Percentiles rank a stretch among this genome's conserved stretches.
These are phyloP conservation scores for Ligustrum vulgare DNA, from an alignment of 257 asterid species.

Conservation along the genomic window DNA sequence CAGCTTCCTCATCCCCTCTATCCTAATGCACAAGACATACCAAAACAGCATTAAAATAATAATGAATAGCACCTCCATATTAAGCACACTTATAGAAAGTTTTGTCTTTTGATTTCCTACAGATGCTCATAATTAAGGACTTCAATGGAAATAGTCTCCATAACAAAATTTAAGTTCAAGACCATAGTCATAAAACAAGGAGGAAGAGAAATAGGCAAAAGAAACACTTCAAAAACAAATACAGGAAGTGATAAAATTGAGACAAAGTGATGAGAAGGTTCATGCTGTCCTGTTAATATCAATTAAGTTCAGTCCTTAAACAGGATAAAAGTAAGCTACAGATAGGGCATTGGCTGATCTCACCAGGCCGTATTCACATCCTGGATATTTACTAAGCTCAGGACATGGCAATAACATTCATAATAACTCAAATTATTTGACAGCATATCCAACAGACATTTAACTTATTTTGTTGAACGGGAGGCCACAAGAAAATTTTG, in stretches of 20 bases:
- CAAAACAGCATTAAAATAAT: constrained; percentile 25
- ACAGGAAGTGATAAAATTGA: background rate
- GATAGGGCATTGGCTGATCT: background rate
- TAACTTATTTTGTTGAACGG: background rate
- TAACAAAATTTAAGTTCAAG: constrained; percentile 1
- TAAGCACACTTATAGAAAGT: background rate
- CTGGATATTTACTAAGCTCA: background rate
- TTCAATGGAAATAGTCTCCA: constrained; percentile 5
- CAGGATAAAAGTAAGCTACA: background rate
- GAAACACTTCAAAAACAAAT: background rate
- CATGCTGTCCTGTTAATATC: background rate
- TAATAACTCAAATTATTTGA: background rate
- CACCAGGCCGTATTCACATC: background rate
- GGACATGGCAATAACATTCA: constrained; percentile 1
- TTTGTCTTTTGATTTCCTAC: constrained; percentile 14
- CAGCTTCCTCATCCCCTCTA: constrained; percentile 49
- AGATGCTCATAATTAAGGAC: constrained; percentile 12
- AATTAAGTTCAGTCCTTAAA: background rate
- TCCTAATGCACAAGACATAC: constrained; percentile 49
- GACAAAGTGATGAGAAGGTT: background rate
- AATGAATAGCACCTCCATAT: constrained; percentile 13
- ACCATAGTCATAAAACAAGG: background rate
- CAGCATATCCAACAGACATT: background rate
- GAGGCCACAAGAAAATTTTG: background rate
- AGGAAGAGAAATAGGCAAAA: constrained; percentile 4